Conservation (phyloP, 176 grass and related monocot genomes). For the sorghum (Sorghum bicolor) region DNA sequence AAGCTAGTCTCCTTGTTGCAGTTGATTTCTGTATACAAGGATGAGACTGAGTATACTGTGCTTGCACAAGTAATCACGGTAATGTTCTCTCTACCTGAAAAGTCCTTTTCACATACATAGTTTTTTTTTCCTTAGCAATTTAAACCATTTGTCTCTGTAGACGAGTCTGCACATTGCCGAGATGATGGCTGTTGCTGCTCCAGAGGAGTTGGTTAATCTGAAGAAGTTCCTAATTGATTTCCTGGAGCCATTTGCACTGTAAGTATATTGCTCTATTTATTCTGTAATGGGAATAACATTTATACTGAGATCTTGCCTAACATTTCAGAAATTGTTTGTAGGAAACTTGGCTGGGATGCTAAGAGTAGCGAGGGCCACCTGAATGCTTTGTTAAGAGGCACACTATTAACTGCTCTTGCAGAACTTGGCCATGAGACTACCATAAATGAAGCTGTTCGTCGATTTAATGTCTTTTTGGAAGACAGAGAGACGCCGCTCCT, state of each 20-base stretch:
- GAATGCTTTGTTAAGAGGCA: conserved; percentile 81
- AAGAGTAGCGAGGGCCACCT: conserved; percentile 64
- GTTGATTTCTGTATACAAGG: conserved; percentile 70
- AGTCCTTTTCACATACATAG: background rate
- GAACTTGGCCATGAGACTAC: conserved; percentile 70
- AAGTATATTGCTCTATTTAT: conserved; percentile 32
- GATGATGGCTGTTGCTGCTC: conserved; percentile 69
- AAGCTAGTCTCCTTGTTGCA: conserved; percentile 67
- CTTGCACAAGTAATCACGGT: conserved; percentile 61
- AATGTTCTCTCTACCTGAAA: conserved; percentile 25
- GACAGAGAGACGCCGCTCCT: conserved; percentile 74
- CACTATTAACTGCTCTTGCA: conserved; percentile 57
- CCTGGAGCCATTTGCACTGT: conserved; percentile 68
- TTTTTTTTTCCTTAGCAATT: conserved; percentile 9
- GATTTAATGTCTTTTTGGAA: conserved; percentile 69
- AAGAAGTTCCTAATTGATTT: conserved; percentile 81
- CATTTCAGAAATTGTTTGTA: conserved; percentile 27
- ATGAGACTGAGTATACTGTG: conserved; percentile 80
- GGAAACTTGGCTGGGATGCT: conserved; percentile 87
- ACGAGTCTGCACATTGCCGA: conserved; percentile 56
- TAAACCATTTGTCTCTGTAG: conserved; percentile 39
- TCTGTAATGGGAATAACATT: conserved; percentile 6
- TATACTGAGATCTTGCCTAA: conserved; percentile 16
- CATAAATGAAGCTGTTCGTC: conserved; percentile 59
- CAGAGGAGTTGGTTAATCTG: conserved; percentile 55